These are phyloP conservation scores for Myrica gale DNA, from an alignment of 306 rosid genomes.

Conservation along the genomic window DNA sequence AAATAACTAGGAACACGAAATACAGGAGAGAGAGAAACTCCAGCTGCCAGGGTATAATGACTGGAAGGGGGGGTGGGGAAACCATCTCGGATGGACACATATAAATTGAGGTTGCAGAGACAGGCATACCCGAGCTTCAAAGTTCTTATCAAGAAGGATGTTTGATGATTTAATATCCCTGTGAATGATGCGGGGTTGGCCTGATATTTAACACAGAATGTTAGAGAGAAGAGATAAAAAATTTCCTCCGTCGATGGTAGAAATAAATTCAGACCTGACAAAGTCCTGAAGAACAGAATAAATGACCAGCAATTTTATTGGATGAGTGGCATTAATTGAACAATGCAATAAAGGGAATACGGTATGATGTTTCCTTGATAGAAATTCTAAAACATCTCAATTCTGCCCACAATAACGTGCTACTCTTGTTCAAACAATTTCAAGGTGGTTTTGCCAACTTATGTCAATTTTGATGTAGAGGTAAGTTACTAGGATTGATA, in stretches of 20 bases:
- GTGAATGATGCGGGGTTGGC: constrained; percentile 98
- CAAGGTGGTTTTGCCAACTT: neutral
- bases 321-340: neutral
- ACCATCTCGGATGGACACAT: constrained; percentile 14
- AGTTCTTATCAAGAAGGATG: constrained; percentile 80
- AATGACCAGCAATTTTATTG: neutral
- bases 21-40: neutral
- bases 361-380: constrained; percentile 2
- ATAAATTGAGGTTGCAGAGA: constrained; percentile 21
- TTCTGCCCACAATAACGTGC: neutral
- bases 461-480: neutral
- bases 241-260: neutral
- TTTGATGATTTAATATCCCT: constrained; percentile 98
- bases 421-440: neutral
- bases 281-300: constrained; percentile 3
- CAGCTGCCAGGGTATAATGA: constrained; percentile 24
- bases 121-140: constrained; percentile 78
- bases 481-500: neutral
- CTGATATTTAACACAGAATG: constrained; percentile 45
- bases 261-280: constrained; percentile 9
- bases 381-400: constrained; percentile 11
- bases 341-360: constrained; percentile 10
- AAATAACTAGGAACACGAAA: constrained; percentile 10
- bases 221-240: constrained; percentile 7
- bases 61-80: constrained; percentile 8